Base-by-base conservation (phyloP, 2,329 filamentous ascomycete species). In the Cladophialophora bantiana region DNA sequence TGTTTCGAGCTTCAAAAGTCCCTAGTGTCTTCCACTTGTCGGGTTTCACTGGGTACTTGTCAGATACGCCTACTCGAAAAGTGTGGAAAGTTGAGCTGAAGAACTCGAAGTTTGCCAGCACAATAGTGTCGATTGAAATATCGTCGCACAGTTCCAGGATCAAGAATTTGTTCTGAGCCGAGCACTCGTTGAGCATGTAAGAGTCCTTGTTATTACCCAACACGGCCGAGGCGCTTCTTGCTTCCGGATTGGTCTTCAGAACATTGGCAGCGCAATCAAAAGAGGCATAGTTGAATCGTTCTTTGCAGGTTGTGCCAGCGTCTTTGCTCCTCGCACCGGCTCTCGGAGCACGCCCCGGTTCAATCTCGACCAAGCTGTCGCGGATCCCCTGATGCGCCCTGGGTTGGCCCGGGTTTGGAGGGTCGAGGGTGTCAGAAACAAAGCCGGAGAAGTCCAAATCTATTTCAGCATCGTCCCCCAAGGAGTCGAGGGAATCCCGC, bases 81-180 rank as follows among this genome's bases (percentile, higher is more conserved):
- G 89, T 91, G 61, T 93, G 90, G 73, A 98, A 91, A 86, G 96
- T 97, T 76, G 93, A 97, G 63, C 93, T 97, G 83, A 99, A 99
- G 82, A 99, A 99, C 78, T 99, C 95, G 74, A 96, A 99, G 77
- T 99, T 99, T 68, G 94, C 95, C 62, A 99, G 84, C n/a, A 98
- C 95, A 48, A 99, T 85, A 0, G 95, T 99, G 76, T 99, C 95
- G 66, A 99, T 91, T 53, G 96, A 85, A 53, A 89, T 90, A 71
- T 89, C 86, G 73, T 96, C 93, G 78, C 93, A 98, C 35, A 99
- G 84, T 79, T 99, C 95, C 67, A 99, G 88, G 67, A 98, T 94
- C 70, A 98, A 85, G 76, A 96, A 97, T 78, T 98, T 98, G 81
- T 96, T 94, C 72, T 89, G 83, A 20, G 89, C 89, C 4, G 89